Base-by-base conservation (phyloP, 2,329 filamentous ascomycete genomes). In the Ampelomyces quisqualis region DNA sequence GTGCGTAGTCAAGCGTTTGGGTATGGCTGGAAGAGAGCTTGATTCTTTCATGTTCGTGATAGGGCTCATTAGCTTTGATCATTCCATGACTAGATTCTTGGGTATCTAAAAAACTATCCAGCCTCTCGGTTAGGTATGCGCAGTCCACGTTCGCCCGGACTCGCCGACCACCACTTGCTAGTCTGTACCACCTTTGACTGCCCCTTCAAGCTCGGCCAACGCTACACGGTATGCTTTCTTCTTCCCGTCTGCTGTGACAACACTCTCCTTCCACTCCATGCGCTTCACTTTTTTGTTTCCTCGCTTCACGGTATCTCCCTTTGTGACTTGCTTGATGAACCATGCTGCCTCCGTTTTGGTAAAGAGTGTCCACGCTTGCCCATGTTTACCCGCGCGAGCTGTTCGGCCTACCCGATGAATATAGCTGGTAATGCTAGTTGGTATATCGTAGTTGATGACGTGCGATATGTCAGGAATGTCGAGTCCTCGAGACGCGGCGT, bases 391-490 rank as follows among this genome's bases (percentile, higher is more conserved):
- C 0, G 88, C 93, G 64, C 90, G 79, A 1, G 91, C 91, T 1
- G 91, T 96, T 41, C 93, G 82, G 24, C 93, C 91, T 2, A 96
- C 89, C 27, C 93, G 85, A 66, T 97, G 93, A 4, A 97, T 83
- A 58, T 97, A 97, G 17, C 83, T 85, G 5, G 85, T 86, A 22
- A 90, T 73, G 58, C 85, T 90, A 4, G 82, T 78, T 0, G 91
- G 91, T 36, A 96, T 77, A 65, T 96, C 91, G 73, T 97, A 97
- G 71, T 95, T 96, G 69, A 97, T 75, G 32, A 97, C 89, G 61
- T 95, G 87, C 23, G 84, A 82, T 32, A 97, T 78, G 32, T 80
- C 78, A 1, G 82, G 80, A 9, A 95, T 77, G 67, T 97, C 91
- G 18, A 97, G 82, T 58, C 91, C 93, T 49, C 91, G 86, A 2